Conservation (phyloP, 108 stramenopile genomes). For the Skeletonema menzelii region DNA sequence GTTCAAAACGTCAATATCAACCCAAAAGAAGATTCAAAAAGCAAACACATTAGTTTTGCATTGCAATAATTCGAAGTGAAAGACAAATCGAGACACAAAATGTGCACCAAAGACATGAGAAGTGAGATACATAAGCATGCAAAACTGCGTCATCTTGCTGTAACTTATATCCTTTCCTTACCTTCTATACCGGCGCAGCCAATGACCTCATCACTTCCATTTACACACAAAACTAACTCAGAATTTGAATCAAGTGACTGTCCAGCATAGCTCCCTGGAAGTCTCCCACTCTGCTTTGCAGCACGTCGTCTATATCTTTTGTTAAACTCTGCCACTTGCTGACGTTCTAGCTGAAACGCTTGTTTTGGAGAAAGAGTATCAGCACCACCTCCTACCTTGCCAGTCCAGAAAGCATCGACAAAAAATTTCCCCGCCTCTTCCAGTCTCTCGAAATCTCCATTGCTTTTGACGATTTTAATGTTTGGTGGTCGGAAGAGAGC, state of each 20-base stretch:
- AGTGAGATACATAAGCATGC: neutral
- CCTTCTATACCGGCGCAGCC: constrained; percentile 81
- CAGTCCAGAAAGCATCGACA: constrained; percentile 80
- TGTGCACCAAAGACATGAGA: neutral
- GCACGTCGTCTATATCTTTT: constrained; percentile 55
- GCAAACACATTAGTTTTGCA: neutral
- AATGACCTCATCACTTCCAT: constrained; percentile 40
- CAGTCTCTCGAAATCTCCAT: constrained; percentile 39
- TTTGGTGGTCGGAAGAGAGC: constrained; percentile 29
- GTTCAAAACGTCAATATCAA: neutral
- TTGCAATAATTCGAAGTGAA: too few species aligned
- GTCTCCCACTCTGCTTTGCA: constrained; percentile 5
- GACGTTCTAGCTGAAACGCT: constrained; percentile 39
- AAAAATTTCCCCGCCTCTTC: constrained; percentile 69
- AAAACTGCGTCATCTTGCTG: neutral
- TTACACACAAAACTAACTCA: constrained; percentile 35
- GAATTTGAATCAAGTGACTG: constrained; percentile 17
- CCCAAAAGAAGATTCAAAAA: neutral
- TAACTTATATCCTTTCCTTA: constrained; percentile 13
- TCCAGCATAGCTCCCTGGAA: constrained; percentile 49
- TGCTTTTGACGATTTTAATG: constrained; percentile 29
- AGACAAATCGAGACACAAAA: neutral
- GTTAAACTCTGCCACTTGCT: constrained; percentile 73
- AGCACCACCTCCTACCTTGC: constrained; percentile 72
- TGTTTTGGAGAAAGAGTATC: constrained; percentile 47